A percentile compares a stretch with the other conserved stretches of the same genome.
These are phyloP conservation scores for Acanthamoeba triangularis DNA, from an alignment of 208 protist species.

Conservation along the genomic window DNA sequence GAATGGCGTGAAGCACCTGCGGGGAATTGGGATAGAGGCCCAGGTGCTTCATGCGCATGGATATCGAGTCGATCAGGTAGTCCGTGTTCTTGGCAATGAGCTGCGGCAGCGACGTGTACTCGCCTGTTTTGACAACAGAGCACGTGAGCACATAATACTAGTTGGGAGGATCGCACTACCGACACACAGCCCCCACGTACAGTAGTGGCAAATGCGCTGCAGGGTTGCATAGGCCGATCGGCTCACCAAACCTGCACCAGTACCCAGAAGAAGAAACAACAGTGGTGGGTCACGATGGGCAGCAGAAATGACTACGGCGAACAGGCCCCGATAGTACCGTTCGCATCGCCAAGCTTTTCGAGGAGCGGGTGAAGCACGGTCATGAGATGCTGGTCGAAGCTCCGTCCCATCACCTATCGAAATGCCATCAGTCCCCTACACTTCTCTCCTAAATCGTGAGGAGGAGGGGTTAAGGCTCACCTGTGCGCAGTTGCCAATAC, in stretches of 20 bases:
- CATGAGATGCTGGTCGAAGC: slow-evolving; percentile 55
- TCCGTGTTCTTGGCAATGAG: slow-evolving; percentile 72
- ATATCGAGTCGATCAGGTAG: slow-evolving; percentile 75
- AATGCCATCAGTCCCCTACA: not conserved
- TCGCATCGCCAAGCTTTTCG: slow-evolving; percentile 53
- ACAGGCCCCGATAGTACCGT: not conserved
- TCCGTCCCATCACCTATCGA: not conserved
- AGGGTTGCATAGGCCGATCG: slow-evolving; percentile 33
- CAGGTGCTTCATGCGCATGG: slow-evolving; percentile 43
- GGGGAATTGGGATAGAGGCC: slow-evolving; percentile 63
- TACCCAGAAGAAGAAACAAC: not conserved
- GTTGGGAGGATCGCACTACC: not conserved
- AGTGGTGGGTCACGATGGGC: not conserved
- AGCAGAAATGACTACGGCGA: not conserved
- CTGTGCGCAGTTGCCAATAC: slow-evolving; percentile 43
- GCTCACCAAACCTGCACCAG: slow-evolving; percentile 29
- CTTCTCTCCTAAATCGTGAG: not conserved
- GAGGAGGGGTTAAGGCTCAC: not conserved
- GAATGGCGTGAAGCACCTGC: slow-evolving; percentile 65
- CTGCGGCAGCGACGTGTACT: slow-evolving; percentile 22
- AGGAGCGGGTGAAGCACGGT: slow-evolving; percentile 63
- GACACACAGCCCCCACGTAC: not conserved
- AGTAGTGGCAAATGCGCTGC: slow-evolving; percentile 37
- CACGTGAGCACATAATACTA: not conserved
- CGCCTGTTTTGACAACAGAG: not conserved